phyloP scores from a whole-genome alignment of 331 rosid species.

The Phaseolus coccineus region DNA sequence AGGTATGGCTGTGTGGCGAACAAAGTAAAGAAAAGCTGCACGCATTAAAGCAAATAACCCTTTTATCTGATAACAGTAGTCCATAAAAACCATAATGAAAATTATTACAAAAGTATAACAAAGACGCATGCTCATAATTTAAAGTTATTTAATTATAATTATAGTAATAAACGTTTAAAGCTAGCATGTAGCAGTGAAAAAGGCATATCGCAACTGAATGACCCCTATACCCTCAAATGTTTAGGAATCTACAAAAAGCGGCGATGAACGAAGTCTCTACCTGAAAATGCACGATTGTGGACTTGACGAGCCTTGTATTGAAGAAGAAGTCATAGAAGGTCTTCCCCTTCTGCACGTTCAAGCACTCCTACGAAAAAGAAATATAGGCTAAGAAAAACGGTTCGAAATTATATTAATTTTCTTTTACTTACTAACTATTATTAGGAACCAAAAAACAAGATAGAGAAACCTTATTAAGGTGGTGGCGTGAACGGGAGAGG shows the following conservation, averaged over 20 bases:
- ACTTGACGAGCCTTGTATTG: conserved; percentile 90
- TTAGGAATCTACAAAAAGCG: neutral
- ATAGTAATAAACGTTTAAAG: neutral
- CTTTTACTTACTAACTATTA: neutral
- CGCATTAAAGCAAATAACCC: conserved; percentile 13
- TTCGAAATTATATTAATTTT: neutral
- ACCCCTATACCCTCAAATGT: conserved; percentile 12
- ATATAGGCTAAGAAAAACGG: neutral
- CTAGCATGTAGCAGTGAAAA: neutral
- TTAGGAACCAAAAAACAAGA: neutral
- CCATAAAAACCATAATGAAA: conserved; percentile 3
- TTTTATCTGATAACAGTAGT: conserved; percentile 2
- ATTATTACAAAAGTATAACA: neutral
- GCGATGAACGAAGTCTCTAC: conserved; percentile 53
- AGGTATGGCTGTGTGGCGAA: conserved; percentile 29
- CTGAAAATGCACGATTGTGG: conserved; percentile 95
- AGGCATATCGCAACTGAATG: neutral
- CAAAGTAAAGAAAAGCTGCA: conserved; percentile 6
- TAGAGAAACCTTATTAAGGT: conserved; percentile 63
- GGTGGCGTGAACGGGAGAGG: conserved; percentile 63
- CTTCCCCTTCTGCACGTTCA: conserved; percentile 70
- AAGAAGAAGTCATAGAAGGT: conserved; percentile 83
- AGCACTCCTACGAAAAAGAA: conserved; percentile 62
- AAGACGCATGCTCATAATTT: neutral
- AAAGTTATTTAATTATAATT: neutral